Percentiles rank a stretch among this genome's conserved stretches.
phyloP scores from a whole-genome alignment of 345 rosid species.

The Dipteronia sinensis region DNA sequence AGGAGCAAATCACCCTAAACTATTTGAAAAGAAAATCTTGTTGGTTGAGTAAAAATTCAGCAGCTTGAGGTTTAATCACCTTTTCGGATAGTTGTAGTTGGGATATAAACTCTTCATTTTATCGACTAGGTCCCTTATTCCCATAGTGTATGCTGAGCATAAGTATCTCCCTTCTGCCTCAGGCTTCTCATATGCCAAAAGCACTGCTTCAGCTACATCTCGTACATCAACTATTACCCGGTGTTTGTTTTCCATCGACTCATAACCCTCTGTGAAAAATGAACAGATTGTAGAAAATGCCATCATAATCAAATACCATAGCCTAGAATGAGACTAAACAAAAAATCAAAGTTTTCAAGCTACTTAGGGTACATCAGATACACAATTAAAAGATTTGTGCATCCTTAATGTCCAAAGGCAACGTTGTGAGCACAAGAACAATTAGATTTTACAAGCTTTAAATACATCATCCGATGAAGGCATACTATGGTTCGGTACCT shows the following conservation, averaged over 20 bases:
- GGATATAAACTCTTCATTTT: slow-evolving; percentile 57
- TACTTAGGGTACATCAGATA: no score
- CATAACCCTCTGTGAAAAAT: slow-evolving; percentile 38
- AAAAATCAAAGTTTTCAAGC: no score
- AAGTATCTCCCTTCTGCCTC: slow-evolving; percentile 58
- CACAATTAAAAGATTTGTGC: not conserved
- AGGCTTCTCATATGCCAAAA: slow-evolving; percentile 55
- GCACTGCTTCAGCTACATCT: slow-evolving; percentile 41
- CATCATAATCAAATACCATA: no score
- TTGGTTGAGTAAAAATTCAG: not conserved
- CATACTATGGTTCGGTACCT: slow-evolving; percentile 38
- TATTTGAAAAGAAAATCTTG: no score
- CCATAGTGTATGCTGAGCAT: slow-evolving; percentile 35
- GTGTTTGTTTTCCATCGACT: slow-evolving; percentile 36
- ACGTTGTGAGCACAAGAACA: no score
- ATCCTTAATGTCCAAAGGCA: not conserved
- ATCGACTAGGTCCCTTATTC: slow-evolving; percentile 36
- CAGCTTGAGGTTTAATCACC: slow-evolving; percentile 27
- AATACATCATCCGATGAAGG: not conserved
- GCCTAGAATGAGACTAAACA: no score
- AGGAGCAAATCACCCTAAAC: not conserved
- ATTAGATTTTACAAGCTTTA: not conserved
- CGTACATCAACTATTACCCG: slow-evolving; percentile 36
- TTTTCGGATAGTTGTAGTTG: slow-evolving; percentile 51
- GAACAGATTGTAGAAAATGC: not conserved